phyloP scores from a whole-genome alignment of 2,329 filamentous ascomycete species.

The Exophiala sideris region DNA sequence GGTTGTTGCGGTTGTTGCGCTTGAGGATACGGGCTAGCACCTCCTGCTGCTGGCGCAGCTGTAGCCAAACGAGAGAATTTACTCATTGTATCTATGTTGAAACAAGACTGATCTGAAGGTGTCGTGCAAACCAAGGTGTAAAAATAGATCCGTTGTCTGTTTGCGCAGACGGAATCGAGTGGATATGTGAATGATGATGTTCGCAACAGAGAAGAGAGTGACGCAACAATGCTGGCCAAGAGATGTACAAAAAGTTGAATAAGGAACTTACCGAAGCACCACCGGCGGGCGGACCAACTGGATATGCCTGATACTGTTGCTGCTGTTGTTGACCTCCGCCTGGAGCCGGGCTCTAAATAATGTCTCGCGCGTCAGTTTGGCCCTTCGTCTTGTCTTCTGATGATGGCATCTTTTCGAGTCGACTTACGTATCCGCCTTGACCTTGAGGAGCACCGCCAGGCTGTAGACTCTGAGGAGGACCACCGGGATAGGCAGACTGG shows the following conservation, averaged over 20 bases:
- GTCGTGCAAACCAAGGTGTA: neutral
- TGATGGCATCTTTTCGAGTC: constrained; percentile 7
- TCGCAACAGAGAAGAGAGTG: constrained; percentile 16
- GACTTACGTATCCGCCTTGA: constrained; percentile 54
- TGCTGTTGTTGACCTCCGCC: constrained; percentile 35
- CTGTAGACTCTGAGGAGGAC: constrained; percentile 34
- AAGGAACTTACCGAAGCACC: constrained; percentile 34
- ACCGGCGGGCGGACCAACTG: constrained; percentile 37
- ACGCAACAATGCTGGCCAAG: constrained; percentile 22
- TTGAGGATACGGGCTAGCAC: constrained; percentile 15
- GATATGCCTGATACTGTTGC: constrained; percentile 55
- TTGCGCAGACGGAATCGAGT: neutral
- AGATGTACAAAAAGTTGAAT: constrained; percentile 14
- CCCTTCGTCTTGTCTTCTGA: neutral
- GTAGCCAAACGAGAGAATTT: constrained; percentile 27
- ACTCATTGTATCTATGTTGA: constrained; percentile 22
- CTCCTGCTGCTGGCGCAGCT: constrained; percentile 8
- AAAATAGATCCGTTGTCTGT: constrained; percentile 30
- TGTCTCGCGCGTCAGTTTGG: constrained; percentile 7
- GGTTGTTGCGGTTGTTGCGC: constrained; percentile 37
- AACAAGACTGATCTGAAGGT: neutral
- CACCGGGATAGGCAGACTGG: constrained; percentile 33
- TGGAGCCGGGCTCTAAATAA: constrained; percentile 24
- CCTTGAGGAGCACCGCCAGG: constrained; percentile 27
- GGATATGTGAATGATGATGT: constrained; percentile 4